Base-by-base conservation (phyloP, 2,329 filamentous ascomycete species). In the Didymella segeticola region DNA sequence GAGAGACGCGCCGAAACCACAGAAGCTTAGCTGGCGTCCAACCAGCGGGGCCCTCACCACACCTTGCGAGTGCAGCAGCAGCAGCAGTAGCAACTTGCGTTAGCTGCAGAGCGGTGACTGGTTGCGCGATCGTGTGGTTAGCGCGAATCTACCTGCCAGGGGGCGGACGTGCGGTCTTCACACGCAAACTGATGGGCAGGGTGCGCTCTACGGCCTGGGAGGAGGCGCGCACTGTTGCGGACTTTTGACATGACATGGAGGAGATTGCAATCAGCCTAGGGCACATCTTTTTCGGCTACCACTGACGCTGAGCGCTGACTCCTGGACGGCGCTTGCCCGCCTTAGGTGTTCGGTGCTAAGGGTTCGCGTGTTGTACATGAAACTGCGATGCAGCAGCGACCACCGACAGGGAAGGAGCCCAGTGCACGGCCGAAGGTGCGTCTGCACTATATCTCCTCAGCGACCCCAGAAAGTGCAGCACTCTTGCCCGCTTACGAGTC, bases 361-460 rank as follows among this genome's bases (percentile, higher is more conserved):
- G 36, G 48, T 61, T 61, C 63, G 61, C 51, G 51, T 60, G 47
- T 52, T 62, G 57, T 57, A 62, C 54, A 57, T 68, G 63, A 66
- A 68, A 66, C 63, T 57, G 49, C 57, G 58, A 43, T 38, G 45
- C 55, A 58, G 51, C 45, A 54, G 51, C 45, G 29, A 25, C 51
- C 41, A 45, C 45, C 19, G 34, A 45, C 51, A 54, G 39, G 51
- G 51, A 46, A 49, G 41, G 45, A 36, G 41, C 51, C 39, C 27
- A 23, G 37, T 34, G 52, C 53, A 50, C 51, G 49, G 47, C 42
- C 47, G 33, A 30, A 43, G 33, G 31, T 52, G 45, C 46, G 36
- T 46, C 33, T 47, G 42, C 43, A 43, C 49, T 55, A 48, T 58
- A 50, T 52, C 37, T 54, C 47, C 29, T 38, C 47, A 31, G 30